A percentile compares a stretch with the other conserved stretches of the same genome.
These are phyloP conservation scores for Barnettozyma sp. DNA, from an alignment of 805 yeast species.

Conservation along the genomic window DNA sequence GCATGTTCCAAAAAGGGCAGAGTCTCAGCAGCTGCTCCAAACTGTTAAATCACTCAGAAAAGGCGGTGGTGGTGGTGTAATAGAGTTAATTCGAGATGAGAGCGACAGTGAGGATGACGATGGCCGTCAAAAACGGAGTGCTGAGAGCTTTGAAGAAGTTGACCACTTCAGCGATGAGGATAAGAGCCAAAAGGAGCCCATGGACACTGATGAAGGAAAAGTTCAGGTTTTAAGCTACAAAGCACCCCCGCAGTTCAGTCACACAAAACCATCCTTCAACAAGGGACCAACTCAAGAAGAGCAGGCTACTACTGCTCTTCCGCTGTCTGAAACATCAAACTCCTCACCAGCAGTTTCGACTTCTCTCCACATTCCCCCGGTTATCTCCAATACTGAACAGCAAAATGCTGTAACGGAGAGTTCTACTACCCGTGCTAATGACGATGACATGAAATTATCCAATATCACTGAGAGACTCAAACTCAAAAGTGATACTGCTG, in stretches of 20 bases:
- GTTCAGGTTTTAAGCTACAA: slow-evolving; percentile 18
- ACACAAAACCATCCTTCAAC: slow-evolving; percentile 12
- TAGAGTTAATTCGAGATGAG: slow-evolving; percentile 13
- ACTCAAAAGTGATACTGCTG: background rate
- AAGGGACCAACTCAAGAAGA: background rate
- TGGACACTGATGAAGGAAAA: too few species aligned
- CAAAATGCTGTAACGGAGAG: too few species aligned
- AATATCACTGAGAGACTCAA: slow-evolving; percentile 9
- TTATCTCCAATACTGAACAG: too few species aligned
- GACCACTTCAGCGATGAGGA: slow-evolving; percentile 22
- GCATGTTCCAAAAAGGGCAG: slow-evolving; percentile 21
- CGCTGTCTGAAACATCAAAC: slow-evolving; percentile 5
- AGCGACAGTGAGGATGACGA: slow-evolving; percentile 11
- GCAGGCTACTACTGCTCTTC: background rate
- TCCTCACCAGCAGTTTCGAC: too few species aligned
- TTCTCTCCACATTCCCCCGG: background rate
- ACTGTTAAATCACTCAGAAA: slow-evolving; percentile 4
- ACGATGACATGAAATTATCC: background rate
- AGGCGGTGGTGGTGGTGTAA: slow-evolving; percentile 8
- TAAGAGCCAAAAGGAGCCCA: too few species aligned
- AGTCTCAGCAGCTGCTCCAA: slow-evolving; percentile 16
- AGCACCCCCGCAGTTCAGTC: slow-evolving; percentile 23
- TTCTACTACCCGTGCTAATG: too few species aligned
- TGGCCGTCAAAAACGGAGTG: slow-evolving; percentile 10
- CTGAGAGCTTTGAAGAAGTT: slow-evolving; percentile 18